Evolutionary conservation across 768 basidiomycete genomes (phyloP), one percentile per base, ranked within the genome.

Genomic region (Brasilioporus rufonigricans): DNA sequence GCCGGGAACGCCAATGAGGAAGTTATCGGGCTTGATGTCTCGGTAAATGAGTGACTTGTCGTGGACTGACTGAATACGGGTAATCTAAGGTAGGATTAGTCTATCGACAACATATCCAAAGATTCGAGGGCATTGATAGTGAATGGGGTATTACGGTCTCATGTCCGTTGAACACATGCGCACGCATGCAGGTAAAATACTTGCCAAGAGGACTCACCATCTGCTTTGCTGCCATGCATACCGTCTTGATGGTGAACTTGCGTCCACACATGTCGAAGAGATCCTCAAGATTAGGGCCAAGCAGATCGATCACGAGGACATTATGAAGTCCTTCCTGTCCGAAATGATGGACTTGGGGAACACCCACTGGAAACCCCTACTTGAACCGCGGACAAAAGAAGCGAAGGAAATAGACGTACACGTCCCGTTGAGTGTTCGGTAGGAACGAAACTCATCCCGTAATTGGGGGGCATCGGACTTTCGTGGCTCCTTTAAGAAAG

Each of bases 1-100:
- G 19, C 84, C 84, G 21, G 94, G 88, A 13, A 95, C 91, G 55
- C 96, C 97, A 70, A 99, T 92, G 60, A 99, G 79, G 74, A 99
- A 99, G 75, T 98, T 98, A 74, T 99, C 96, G 33, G 96, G 96
- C 68, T 98, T 98, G 79, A 99, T 98, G 71, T 98, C 97, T 61
- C 96, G 89, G 74, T 96, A 98, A 65, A 98, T 98, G 67, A 98
- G 81, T 57, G 93, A 97, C 78, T 98, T 98, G 71, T 98, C 96
- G 73, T 99, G 96, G 58, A 99, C 91, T 12, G 93, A 87, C 73
- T 99, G 96, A 4, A 98, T 93, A 55, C 96, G 92, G 44, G 94
- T 88, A 57, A 99, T 84, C 96, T 98, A 70, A 23, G 44, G 43
- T 23, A 50, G 26, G n/a, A 50, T 63, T 43, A 63, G 54, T 32